Conservation (phyloP, 768 basidiomycete species). For the Cyathus striatus region DNA sequence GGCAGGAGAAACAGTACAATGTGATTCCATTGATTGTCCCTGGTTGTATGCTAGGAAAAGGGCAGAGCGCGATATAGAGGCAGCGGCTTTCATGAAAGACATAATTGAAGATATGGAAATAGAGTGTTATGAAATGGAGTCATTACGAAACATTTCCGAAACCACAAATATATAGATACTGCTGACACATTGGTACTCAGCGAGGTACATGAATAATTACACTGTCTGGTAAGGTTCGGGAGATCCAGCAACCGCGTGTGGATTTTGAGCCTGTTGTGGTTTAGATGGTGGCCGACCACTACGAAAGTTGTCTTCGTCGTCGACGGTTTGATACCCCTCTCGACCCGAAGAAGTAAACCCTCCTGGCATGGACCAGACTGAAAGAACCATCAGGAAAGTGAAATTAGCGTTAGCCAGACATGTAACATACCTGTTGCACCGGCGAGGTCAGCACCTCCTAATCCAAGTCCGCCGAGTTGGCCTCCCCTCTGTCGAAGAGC, state of each 20-base stretch:
- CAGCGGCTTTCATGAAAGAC: constrained; percentile 25
- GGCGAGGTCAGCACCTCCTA: constrained; percentile 38
- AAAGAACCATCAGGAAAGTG: constrained; percentile 4
- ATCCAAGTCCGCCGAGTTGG: constrained; percentile 44
- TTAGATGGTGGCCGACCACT: constrained; percentile 21
- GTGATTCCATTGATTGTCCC: constrained; percentile 84
- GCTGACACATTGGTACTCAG: too few relatives aligned
- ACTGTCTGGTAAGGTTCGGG: constrained; percentile 41
- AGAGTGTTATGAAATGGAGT: constrained; percentile 9
- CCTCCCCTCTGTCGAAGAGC: constrained; percentile 54
- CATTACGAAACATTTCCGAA: too few relatives aligned
- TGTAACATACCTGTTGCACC: constrained; percentile 50
- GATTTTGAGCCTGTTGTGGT: constrained; percentile 14
- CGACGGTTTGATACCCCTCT: constrained; percentile 60
- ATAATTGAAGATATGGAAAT: constrained; percentile 28
- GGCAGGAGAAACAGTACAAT: constrained; percentile 55
- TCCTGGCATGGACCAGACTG: constrained; percentile 80
- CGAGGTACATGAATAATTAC: too few relatives aligned
- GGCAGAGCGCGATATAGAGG: constrained; percentile 37
- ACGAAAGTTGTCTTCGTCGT: constrained; percentile 37
- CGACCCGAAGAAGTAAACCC: constrained; percentile 53
- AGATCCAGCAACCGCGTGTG: constrained; percentile 16
- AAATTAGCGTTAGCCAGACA: background rate
- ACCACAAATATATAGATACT: too few relatives aligned
- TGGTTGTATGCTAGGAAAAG: constrained; percentile 74